Conservation (phyloP, 129 eudicot genomes). For the Sambucus nigra region DNA sequence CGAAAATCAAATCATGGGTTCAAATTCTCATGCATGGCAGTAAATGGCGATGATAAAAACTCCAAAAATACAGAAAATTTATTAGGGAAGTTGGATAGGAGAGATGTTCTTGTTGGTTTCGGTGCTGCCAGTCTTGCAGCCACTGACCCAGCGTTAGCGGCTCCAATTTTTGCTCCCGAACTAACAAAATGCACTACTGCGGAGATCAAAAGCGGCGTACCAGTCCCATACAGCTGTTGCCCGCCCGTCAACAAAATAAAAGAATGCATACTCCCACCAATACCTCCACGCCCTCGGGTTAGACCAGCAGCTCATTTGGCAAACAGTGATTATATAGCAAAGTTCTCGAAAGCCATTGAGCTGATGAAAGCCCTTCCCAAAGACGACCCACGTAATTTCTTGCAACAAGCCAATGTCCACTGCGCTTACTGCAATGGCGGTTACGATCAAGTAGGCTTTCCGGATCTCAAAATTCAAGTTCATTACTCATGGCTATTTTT, state of each 20-base stretch:
- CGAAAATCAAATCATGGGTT: neutral
- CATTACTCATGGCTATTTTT: slow-evolving; percentile 49
- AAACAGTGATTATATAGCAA: slow-evolving; percentile 2
- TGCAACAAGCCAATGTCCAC: slow-evolving; percentile 34
- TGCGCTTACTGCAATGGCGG: slow-evolving; percentile 42
- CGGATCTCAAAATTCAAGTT: slow-evolving; percentile 19
- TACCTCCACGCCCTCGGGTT: slow-evolving; percentile 11
- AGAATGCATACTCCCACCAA: slow-evolving; percentile 22
- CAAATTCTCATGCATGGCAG: slow-evolving; percentile 8
- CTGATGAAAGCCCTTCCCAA: slow-evolving; percentile 35
- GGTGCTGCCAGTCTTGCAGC: slow-evolving; percentile 23
- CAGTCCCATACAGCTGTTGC: slow-evolving; percentile 22
- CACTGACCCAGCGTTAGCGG: slow-evolving; percentile 13
- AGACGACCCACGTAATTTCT: slow-evolving; percentile 37
- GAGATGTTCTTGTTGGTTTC: slow-evolving; percentile 27
- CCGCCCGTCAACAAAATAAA: slow-evolving; percentile 23
- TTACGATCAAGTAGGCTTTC: slow-evolving; percentile 26
- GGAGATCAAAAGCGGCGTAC: slow-evolving; percentile 11
- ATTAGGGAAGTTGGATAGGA: slow-evolving; percentile 14
- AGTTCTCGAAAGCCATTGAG: slow-evolving; percentile 21
- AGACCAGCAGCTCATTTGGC: slow-evolving; percentile 30
- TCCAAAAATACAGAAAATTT: neutral
- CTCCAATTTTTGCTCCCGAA: slow-evolving; percentile 38
- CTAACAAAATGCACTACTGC: slow-evolving; percentile 26
- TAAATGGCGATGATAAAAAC: neutral